Evolutionary conservation across 129 eudicot genomes (phyloP).

Genomic region (Saussurea involucrata): DNA sequence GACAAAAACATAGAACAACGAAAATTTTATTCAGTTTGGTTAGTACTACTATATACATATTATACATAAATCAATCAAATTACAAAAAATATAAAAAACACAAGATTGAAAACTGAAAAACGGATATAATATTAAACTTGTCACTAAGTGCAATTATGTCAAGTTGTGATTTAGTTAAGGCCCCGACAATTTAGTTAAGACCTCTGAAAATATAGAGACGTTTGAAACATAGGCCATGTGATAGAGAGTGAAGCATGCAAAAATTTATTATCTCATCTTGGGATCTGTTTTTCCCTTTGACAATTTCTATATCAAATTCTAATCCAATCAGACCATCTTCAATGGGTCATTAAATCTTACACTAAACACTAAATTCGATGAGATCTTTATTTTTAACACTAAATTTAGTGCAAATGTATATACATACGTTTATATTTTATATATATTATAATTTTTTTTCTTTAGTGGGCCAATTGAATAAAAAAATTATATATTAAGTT

Average conservation of each 20-base stretch:
- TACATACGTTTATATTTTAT: neutral
- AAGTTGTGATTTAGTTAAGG: constrained; percentile 26
- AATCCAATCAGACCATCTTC: no score
- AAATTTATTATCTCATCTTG: constrained; percentile 20
- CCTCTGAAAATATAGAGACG: constrained; percentile 22
- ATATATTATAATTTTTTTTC: neutral
- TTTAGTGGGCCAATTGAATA: neutral
- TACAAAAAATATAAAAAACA: neutral
- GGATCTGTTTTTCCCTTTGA: constrained; percentile 21
- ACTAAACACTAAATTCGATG: no score
- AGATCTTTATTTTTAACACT: no score
- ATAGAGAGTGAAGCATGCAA: constrained; percentile 29
- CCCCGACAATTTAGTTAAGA: constrained; percentile 35
- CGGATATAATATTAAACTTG: neutral
- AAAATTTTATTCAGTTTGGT: neutral
- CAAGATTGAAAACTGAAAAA: neutral
- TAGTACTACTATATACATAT: neutral
- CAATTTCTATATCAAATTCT: constrained; percentile 6
- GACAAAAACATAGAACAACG: neutral
- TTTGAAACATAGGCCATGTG: constrained; percentile 55
- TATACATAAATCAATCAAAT: neutral
- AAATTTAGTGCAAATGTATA: no score
- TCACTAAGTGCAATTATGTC: constrained; percentile 23
- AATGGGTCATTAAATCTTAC: no score
- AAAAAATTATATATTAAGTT: neutral